A percentile compares a stretch with the other conserved stretches of the same genome.
Conservation (phyloP, 495 filamentous ascomycete genomes). For the Penicillium cataractarum region DNA sequence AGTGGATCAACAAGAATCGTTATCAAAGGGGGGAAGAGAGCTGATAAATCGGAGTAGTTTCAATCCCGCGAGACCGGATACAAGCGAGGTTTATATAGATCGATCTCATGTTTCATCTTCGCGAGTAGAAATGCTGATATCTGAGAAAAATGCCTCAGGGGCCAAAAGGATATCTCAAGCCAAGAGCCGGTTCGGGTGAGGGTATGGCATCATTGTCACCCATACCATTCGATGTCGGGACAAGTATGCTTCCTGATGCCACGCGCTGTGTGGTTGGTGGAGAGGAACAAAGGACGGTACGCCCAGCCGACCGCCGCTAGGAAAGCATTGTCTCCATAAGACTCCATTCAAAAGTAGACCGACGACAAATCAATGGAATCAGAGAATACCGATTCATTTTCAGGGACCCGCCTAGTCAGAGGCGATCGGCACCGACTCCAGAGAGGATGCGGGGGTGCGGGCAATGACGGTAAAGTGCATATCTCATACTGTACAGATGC, state of each 20-base stretch:
- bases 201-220: background rate
- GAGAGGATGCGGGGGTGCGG: slow-evolving; percentile 20
- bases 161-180: background rate
- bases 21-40: background rate
- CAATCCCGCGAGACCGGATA: background rate
- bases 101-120: background rate
- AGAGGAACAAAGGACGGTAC: slow-evolving; percentile 5
- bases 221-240: background rate
- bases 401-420: slow-evolving; percentile 5
- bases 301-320: slow-evolving; percentile 9
- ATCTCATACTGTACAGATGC: background rate
- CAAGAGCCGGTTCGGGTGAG: background rate
- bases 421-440: slow-evolving; percentile 10
- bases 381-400: background rate
- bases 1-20: slow-evolving; percentile 4
- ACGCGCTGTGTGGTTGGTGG: background rate
- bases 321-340: background rate
- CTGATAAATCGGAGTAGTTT: background rate
- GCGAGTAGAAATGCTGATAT: background rate
- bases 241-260: slow-evolving; percentile 1
- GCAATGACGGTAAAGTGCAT: slow-evolving; percentile 5
- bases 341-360: background rate
- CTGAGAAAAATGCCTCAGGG: background rate
- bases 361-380: slow-evolving; percentile 7
- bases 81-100: slow-evolving; percentile 1